Evolutionary conservation across 305 asterid species (phyloP).

Genomic region (Ruellia speciosa): DNA sequence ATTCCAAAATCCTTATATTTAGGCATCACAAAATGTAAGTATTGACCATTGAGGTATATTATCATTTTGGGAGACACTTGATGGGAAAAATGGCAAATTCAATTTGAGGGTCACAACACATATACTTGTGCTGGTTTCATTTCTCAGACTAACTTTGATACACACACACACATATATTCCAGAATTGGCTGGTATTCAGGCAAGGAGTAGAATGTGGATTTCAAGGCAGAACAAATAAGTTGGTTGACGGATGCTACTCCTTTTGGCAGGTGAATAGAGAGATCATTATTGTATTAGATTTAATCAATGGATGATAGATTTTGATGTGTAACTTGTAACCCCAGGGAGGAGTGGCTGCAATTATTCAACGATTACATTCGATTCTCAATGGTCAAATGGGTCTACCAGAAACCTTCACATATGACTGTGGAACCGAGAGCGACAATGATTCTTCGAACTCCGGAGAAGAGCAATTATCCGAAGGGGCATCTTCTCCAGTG

Average conservation of each 20-base stretch:
- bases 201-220: slow-evolving; percentile 92
- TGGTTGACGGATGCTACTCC: slow-evolving; percentile 94
- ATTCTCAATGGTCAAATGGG: slow-evolving; percentile 43
- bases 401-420: slow-evolving; percentile 25
- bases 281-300: slow-evolving; percentile 9
- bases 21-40: too few species aligned
- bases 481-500: slow-evolving; percentile 34
- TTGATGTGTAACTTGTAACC: slow-evolving; percentile 14
- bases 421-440: slow-evolving; percentile 29
- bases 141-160: too few species aligned
- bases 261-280: slow-evolving; percentile 74
- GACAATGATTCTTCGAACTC: slow-evolving; percentile 36
- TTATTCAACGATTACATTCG: slow-evolving; percentile 51
- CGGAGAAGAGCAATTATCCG: slow-evolving; percentile 36
- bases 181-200: slow-evolving; percentile 86
- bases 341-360: slow-evolving; percentile 76
- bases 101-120: too few species aligned
- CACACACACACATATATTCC: slow-evolving; percentile 19
- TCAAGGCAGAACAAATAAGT: slow-evolving; percentile 88
- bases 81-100: too few species aligned
- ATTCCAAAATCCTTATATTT: too few species aligned
- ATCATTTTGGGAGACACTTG: too few species aligned
- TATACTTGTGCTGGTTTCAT: too few species aligned
- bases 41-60: too few species aligned
- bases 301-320: slow-evolving; percentile 9